Percentiles rank a stretch among this genome's conserved stretches.
Conservation (phyloP, 2,329 filamentous ascomycete genomes). For the Pezicula rhizophila region DNA sequence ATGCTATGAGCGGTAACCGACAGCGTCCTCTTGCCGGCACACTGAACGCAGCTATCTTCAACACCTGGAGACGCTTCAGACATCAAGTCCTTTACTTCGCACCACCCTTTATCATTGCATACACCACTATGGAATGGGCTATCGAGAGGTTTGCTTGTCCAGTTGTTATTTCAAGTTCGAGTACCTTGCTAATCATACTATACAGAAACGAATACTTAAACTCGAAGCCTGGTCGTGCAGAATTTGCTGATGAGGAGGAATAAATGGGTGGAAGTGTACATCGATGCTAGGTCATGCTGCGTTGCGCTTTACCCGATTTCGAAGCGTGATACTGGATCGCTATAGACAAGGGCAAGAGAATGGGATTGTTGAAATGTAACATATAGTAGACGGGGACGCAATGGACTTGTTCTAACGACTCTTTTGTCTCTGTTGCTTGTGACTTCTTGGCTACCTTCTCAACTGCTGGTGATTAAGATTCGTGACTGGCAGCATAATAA, state of each 20-base stretch:
- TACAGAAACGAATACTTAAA: slow-evolving; percentile 73
- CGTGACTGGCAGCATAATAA: no score
- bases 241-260: slow-evolving; percentile 39
- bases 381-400: slow-evolving; percentile 23
- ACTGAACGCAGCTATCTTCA: slow-evolving; percentile 82
- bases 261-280: slow-evolving; percentile 10
- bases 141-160: slow-evolving; percentile 65
- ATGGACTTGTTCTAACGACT: slow-evolving; percentile 13
- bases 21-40: slow-evolving; percentile 81
- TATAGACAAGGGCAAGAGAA: slow-evolving; percentile 8
- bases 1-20: slow-evolving; percentile 78
- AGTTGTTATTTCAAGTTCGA: not conserved
- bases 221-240: slow-evolving; percentile 65
- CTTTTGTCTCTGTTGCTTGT: not conserved
- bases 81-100: slow-evolving; percentile 84
- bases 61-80: slow-evolving; percentile 82
- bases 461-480: no score
- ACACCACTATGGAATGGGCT: slow-evolving; percentile 86
- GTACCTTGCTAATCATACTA: slow-evolving; percentile 4
- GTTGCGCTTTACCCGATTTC: slow-evolving; percentile 17
- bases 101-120: slow-evolving; percentile 71
- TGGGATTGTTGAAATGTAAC: slow-evolving; percentile 17
- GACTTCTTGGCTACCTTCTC: not conserved
- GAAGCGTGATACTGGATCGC: slow-evolving; percentile 8
- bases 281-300: slow-evolving; percentile 18